Percentiles rank a stretch among this genome's conserved stretches.
Evolutionary conservation across 768 basidiomycete genomes (phyloP).

Genomic region (Suillus cothurnatus): DNA sequence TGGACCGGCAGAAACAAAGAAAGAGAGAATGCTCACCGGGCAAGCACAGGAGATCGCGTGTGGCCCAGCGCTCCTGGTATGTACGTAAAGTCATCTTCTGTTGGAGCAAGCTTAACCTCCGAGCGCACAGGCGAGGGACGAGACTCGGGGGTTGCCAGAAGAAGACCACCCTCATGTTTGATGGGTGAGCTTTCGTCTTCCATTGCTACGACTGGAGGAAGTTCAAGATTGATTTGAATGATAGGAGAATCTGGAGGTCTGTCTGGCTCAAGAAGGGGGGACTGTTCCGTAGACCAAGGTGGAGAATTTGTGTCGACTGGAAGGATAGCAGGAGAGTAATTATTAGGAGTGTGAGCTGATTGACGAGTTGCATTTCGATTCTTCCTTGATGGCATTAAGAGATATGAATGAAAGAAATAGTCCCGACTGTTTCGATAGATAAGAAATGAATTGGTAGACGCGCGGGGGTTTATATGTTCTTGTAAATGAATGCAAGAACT

Average conservation of each 20-base stretch:
- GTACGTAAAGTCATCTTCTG: slow-evolving; percentile 11
- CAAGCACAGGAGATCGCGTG: slow-evolving; percentile 33
- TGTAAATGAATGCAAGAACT: slow-evolving; percentile 37
- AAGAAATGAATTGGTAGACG: slow-evolving; percentile 9
- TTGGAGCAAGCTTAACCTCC: slow-evolving; percentile 16
- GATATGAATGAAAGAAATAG: slow-evolving; percentile 10
- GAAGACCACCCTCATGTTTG: slow-evolving; percentile 30
- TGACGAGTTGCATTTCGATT: slow-evolving; percentile 26
- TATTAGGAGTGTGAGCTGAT: slow-evolving; percentile 20
- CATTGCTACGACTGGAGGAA: slow-evolving; percentile 15
- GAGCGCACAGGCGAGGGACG: slow-evolving; percentile 17
- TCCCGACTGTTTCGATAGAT: slow-evolving; percentile 17
- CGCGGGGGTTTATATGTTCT: slow-evolving; percentile 16
- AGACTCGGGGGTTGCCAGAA: slow-evolving; percentile 18
- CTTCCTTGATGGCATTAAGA: slow-evolving; percentile 35
- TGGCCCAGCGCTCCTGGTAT: slow-evolving; percentile 21
- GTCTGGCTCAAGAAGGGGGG: slow-evolving; percentile 11
- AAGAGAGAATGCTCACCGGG: slow-evolving; percentile 25
- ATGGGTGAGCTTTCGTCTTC: slow-evolving; percentile 26
- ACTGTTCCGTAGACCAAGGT: slow-evolving; percentile 20
- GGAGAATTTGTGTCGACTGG: slow-evolving; percentile 33
- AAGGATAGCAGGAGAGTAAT: slow-evolving; percentile 32
- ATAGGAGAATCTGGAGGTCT: slow-evolving; percentile 12
- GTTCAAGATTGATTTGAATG: slow-evolving; percentile 15
- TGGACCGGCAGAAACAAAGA: not conserved